These are phyloP conservation scores for Calocera viscosa DNA, from an alignment of 768 basidiomycete genomes.

Conservation along the genomic window DNA sequence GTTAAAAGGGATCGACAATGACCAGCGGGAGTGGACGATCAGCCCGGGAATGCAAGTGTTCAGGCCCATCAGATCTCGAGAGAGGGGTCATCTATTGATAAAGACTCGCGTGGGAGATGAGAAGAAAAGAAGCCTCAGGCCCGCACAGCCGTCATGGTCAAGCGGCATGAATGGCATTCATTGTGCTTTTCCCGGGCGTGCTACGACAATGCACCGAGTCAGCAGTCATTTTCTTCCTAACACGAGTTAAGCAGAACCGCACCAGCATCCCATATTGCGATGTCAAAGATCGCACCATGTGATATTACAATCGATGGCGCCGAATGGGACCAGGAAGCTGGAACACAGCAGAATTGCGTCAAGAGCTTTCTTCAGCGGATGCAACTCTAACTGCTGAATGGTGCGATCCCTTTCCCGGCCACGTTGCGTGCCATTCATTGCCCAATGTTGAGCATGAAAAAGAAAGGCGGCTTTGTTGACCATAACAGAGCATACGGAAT, in stretches of 20 bases:
- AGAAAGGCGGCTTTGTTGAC: not conserved
- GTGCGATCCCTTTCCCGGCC: not conserved
- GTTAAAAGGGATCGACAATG: not conserved
- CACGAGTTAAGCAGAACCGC: too few species aligned
- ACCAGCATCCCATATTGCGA: too few species aligned
- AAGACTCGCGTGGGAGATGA: constrained; percentile 2
- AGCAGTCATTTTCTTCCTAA: too few species aligned
- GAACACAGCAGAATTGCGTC: not conserved
- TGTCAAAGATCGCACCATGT: too few species aligned
- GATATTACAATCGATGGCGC: too few species aligned
- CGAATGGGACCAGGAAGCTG: too few species aligned
- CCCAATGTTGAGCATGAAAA: not conserved
- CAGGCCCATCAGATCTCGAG: not conserved
- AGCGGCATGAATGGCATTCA: too few species aligned
- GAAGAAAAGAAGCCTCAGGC: not conserved
- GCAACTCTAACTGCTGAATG: not conserved
- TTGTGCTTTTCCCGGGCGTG: too few species aligned
- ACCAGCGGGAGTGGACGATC: too few species aligned
- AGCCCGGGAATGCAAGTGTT: too few species aligned
- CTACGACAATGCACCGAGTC: too few species aligned
- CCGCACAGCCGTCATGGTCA: constrained; percentile 1
- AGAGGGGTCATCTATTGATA: not conserved
- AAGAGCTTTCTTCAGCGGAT: not conserved
- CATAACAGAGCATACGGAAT: not conserved
- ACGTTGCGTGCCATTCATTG: not conserved